Evolutionary conservation across 495 filamentous ascomycete species (phyloP), one percentile per base, ranked within the genome.

Genomic region (Penicillium bialowiezense): DNA sequence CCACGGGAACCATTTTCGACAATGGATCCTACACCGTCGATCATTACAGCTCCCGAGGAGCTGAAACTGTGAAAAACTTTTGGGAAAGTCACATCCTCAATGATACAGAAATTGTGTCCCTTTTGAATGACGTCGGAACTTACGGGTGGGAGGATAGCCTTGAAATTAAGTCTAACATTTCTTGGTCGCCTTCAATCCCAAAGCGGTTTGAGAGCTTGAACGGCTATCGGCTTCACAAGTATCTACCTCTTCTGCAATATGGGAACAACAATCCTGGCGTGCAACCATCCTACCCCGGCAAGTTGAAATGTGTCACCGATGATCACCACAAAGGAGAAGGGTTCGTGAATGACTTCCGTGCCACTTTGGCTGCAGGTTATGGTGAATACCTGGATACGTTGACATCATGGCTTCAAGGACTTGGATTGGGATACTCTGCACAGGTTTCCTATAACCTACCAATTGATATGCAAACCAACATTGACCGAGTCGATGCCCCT

Each of bases 91-190:
- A 77, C 41, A 52, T 78, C 8, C 54, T 81, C 1, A 32, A 32
- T 12, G 54, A 56, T 13, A 55, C 60, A 7, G 64, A 60, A 2
- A 60, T 66, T 0, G 58, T 58, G 23, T 48, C 55, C 2, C 54
- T 75, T 7, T 40, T 79, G 24, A 26, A 44, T 13, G 41, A 58
- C 6, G 69, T 77, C 14, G 73, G 70, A 0, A 64, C 67, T 19
- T 77, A 76, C 56, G 67, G 69, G 3, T 80, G 77, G 77, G 76
- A 80, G 46, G 77, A 81, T 50, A 77, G 73, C 36, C 58, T 75
- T 21, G 74, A 77, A 42, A 69, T 73, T 29, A 55, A 45, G 21
- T 62, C 63, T 0, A 55, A 65, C 10, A 58, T 71, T 8, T 73
- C 63, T 28, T 79, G 76, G 76, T 74, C 73, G 0, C 65, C 62